Percentiles rank a stretch among this genome's conserved stretches.
phyloP scores from a whole-genome alignment of 2,329 filamentous ascomycete genomes.

The Escovopsis sp. region DNA sequence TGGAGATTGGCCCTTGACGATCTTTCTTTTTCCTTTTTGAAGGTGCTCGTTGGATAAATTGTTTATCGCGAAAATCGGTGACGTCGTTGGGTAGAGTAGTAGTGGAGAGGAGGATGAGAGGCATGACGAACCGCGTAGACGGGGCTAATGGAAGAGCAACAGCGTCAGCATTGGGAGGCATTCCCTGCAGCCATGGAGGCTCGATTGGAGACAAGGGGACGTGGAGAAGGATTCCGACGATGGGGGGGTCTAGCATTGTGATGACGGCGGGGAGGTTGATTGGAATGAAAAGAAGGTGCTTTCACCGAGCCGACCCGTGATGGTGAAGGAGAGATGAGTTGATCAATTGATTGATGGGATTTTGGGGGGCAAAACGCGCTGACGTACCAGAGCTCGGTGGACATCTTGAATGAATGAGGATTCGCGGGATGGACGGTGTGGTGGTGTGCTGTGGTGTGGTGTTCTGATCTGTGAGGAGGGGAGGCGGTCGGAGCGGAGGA shows the following conservation, averaged over 20 bases:
- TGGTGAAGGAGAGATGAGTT: no score
- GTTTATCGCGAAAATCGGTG: not conserved
- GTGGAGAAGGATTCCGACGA: not conserved
- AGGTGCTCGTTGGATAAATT: no score
- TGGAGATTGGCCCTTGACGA: no score
- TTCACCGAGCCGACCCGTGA: constrained; percentile 1
- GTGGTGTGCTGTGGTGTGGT: not conserved
- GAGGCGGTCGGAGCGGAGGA: not conserved
- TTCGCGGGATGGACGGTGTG: no score
- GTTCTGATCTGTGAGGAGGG: not conserved
- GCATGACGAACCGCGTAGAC: constrained; percentile 7
- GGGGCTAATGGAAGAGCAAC: constrained; percentile 2
- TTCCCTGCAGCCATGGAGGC: no score
- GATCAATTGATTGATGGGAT: not conserved
- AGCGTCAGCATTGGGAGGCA: no score
- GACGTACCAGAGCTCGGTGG: constrained; percentile 8
- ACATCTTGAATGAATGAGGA: constrained; percentile 4
- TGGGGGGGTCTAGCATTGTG: not conserved
- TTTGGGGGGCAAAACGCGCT: constrained; percentile 6
- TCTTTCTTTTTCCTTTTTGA: no score
- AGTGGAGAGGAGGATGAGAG: no score
- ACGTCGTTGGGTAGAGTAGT: constrained; percentile 1
- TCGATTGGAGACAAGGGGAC: not conserved
- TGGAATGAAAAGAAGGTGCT: not conserved
- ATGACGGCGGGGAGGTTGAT: constrained; percentile 1